phyloP scores from a whole-genome alignment of 208 protist genomes.

The Novymonas esmeraldas region DNA sequence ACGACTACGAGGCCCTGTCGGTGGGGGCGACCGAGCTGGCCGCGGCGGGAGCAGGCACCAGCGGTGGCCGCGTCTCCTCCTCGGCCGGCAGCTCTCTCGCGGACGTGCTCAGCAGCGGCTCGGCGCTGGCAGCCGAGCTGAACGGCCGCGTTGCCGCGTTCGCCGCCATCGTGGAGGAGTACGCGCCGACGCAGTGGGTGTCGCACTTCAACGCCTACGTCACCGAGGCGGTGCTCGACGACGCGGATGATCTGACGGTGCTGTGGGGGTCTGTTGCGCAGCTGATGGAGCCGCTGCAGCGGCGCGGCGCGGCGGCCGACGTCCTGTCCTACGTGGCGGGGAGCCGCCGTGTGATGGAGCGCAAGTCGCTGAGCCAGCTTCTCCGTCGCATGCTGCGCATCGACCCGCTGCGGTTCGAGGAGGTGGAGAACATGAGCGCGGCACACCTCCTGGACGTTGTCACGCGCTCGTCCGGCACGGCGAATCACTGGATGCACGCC shows the following conservation, averaged over 20 bases:
- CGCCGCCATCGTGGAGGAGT: conserved; percentile 58
- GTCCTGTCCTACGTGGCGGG: conserved; percentile 61
- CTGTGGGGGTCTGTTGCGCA: conserved; percentile 63
- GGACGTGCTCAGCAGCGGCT: conserved; percentile 42
- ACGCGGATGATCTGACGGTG: conserved; percentile 48
- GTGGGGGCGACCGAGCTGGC: conserved; percentile 27
- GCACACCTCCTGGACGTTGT: conserved; percentile 58
- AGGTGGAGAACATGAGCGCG: conserved; percentile 56
- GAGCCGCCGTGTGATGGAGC: conserved; percentile 73
- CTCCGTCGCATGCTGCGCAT: conserved; percentile 52
- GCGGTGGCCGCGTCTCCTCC: conserved; percentile 1
- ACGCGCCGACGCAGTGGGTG: conserved; percentile 61
- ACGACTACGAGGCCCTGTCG: conserved; percentile 65
- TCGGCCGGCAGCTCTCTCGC: conserved; percentile 13
- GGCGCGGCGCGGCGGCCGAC: conserved; percentile 44
- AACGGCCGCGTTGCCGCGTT: conserved; percentile 57
- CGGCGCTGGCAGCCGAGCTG: conserved; percentile 42
- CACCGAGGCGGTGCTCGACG: conserved; percentile 35
- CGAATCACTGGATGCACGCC: conserved; percentile 62
- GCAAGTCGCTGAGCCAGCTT: conserved; percentile 50
- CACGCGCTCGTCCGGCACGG: conserved; percentile 36
- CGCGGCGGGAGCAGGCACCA: neutral
- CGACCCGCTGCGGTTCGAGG: conserved; percentile 53
- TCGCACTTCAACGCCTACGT: conserved; percentile 54
- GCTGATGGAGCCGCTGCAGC: conserved; percentile 51